Conservation (phyloP, 2,329 filamentous ascomycete species). For the Thielaviopsis euricoi region DNA sequence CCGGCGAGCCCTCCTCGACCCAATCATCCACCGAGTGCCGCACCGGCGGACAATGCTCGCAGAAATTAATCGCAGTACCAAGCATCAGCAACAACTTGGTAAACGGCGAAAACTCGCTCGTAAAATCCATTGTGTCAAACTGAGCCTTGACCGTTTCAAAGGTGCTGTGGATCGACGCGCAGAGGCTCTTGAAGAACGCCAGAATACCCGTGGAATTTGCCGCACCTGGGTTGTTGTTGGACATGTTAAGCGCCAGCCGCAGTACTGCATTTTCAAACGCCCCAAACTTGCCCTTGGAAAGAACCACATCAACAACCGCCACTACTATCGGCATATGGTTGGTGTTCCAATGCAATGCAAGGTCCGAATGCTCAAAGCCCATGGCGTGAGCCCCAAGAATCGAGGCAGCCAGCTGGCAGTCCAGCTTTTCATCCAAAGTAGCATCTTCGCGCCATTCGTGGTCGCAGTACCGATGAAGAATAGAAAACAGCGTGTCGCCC, state of each 20-base stretch:
- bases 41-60: conserved; percentile 56
- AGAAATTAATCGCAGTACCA: conserved; percentile 74
- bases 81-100: conserved; percentile 63
- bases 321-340: conserved; percentile 36
- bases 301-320: conserved; percentile 26
- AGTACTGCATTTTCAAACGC: conserved; percentile 34
- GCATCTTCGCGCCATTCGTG: conserved; percentile 10
- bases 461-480: conserved; percentile 10
- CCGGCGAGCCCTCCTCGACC: conserved; percentile 23
- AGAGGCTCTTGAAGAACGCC: conserved; percentile 33
- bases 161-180: conserved; percentile 32
- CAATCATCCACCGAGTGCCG: conserved; percentile 23
- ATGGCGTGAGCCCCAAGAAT: conserved; percentile 39
- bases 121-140: conserved; percentile 31
- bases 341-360: conserved; percentile 28
- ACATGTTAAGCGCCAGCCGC: conserved; percentile 67
- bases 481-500: conserved; percentile 13
- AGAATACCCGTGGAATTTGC: conserved; percentile 53
- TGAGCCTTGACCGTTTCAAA: conserved; percentile 32
- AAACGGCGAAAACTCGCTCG: conserved; percentile 28
- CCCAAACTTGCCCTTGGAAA: conserved; percentile 23
- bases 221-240: conserved; percentile 59
- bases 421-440: conserved; percentile 9
- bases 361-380: conserved; percentile 26
- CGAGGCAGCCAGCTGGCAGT: conserved; percentile 21